Evolutionary conservation across 176 grass and related monocot species (phyloP), one percentile per base, ranked within the genome.

Genomic region (Elaeis guineensis): DNA sequence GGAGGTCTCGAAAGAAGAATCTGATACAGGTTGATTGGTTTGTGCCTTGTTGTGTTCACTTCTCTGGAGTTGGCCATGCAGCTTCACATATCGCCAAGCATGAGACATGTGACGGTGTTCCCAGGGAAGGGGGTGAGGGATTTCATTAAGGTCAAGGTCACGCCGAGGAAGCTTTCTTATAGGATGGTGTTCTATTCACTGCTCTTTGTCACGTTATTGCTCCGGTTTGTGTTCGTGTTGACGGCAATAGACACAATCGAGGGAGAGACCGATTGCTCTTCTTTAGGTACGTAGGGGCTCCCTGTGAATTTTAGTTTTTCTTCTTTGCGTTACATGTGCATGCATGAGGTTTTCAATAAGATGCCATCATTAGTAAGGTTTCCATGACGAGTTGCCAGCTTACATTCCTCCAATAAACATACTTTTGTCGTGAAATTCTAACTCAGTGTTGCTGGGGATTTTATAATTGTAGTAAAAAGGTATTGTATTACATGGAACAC

Each of bases 151-250:
- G 51, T 55, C 1, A 73, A 73, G 19, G 59, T 54, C 11, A 17
- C 70, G 51, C 63, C 70, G 1, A 56, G 70, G 70, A 61, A 59
- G 28, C 51, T 73, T n/a, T 73, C 70, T 5, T 73, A 73, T 17
- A 53, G 61, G 51, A 73, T 73, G 70, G 26, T 73, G 50, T 55
- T 73, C 70, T 73, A 73, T 16, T 73, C 70, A 18, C 29, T 73
- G 3, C 70, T 73, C 50, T 73, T 73, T 19, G 16, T 62, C 19
- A 73, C 59, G 1, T 73, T 73, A 59, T 44, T 73, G 70, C 51
- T 73, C 50, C 61, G 70, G 59, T 73, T 73, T 25, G 61, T 73
- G 18, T 73, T 73, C 22, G 50, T 73, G 0, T 49, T 73, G 59
- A 63, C 70, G 1, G 70, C 70, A 21, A 73, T 73, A 28, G 70